Evolutionary conservation across 139 green algal genomes (phyloP).

Genomic region (Spirogloea muscicola): DNA sequence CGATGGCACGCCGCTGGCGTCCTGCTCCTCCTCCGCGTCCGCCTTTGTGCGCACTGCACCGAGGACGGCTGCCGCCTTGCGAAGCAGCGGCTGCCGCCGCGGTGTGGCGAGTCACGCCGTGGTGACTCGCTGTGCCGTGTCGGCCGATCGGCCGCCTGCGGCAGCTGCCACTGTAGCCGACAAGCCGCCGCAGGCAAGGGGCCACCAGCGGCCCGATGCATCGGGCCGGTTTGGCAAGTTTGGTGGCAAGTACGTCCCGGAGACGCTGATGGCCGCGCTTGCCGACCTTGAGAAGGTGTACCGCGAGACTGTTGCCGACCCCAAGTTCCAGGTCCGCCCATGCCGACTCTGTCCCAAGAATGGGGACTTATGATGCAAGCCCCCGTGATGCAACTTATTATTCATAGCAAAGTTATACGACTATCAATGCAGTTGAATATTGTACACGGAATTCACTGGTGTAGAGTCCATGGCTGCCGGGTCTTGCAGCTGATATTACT

Average conservation of each 20-base stretch:
- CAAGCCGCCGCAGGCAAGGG: slow-evolving; percentile 17
- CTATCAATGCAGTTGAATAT: no score
- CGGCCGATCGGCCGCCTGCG: neutral
- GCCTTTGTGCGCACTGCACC: neutral
- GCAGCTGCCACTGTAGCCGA: neutral
- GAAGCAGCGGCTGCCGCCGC: neutral
- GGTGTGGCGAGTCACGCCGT: neutral
- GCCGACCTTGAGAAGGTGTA: slow-evolving; percentile 81
- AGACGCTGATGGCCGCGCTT: slow-evolving; percentile 93
- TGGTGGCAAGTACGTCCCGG: slow-evolving; percentile 94
- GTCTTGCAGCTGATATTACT: no score
- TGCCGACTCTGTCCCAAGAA: no score
- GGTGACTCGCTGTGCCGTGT: neutral
- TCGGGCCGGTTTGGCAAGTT: slow-evolving; percentile 80
- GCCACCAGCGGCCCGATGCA: slow-evolving; percentile 65
- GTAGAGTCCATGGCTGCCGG: no score
- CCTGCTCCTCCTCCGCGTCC: no score
- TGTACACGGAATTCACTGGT: no score
- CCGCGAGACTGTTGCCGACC: slow-evolving; percentile 26
- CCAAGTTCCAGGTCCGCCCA: slow-evolving; percentile 38
- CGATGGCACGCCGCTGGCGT: no score
- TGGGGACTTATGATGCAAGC: no score
- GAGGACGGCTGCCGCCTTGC: neutral
- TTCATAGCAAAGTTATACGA: no score
- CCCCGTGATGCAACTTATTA: no score